Conservation (phyloP, 306 rosid genomes). For the Carpinus viminea region DNA sequence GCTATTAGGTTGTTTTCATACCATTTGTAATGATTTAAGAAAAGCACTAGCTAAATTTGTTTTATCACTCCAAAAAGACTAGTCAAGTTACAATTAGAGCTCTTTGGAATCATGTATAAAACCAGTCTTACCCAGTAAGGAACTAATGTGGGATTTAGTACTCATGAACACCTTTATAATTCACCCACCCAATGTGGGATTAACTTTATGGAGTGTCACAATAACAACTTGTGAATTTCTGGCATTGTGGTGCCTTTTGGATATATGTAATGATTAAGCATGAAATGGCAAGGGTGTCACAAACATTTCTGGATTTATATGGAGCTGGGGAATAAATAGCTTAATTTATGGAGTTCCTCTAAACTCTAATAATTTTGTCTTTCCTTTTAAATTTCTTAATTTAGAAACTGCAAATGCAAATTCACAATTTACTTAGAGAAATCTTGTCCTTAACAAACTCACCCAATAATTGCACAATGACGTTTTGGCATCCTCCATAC, state of each 20-base stretch:
- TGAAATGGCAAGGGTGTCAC: not conserved
- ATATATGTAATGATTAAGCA: not conserved
- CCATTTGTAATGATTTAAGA: no score
- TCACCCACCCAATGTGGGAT: no score
- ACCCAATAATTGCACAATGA: not conserved
- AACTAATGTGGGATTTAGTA: no score
- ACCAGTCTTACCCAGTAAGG: no score
- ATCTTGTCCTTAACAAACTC: not conserved
- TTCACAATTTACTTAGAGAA: not conserved
- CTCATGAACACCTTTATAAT: no score
- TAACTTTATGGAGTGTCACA: no score
- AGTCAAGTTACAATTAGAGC: no score
- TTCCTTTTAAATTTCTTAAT: not conserved
- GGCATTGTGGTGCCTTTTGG: not conserved
- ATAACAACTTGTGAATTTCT: not conserved
- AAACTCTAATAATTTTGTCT: not conserved
- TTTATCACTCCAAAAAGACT: no score
- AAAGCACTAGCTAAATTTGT: no score
- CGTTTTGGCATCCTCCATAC: not conserved
- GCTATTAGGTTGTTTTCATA: no score
- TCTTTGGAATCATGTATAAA: no score
- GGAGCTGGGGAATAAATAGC: not conserved
- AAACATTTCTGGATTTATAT: not conserved
- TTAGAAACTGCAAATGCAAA: not conserved
- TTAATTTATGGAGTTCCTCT: not conserved